These are phyloP conservation scores for Aspergillus texensis DNA, from an alignment of 2,329 filamentous ascomycete genomes.

Conservation along the genomic window DNA sequence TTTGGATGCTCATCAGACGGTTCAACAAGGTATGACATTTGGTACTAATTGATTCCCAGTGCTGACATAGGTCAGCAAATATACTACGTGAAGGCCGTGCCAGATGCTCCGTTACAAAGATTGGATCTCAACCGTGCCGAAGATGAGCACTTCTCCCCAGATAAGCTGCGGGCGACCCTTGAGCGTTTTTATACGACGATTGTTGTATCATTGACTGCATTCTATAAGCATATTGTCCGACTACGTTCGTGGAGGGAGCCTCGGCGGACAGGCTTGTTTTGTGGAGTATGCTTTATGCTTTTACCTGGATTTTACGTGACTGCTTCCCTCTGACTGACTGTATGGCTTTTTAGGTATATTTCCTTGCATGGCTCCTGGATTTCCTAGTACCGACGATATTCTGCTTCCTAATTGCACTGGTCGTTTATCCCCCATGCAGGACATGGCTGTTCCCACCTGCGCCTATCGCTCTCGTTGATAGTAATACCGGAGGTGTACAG, in stretches of 20 bases:
- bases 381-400: constrained; percentile 66
- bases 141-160: constrained; percentile 81
- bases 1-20: constrained; percentile 71
- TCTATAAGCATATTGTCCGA: constrained; percentile 73
- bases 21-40: constrained; percentile 66
- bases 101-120: constrained; percentile 62
- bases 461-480: constrained; percentile 71
- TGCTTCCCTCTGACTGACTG: neutral
- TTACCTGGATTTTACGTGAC: constrained; percentile 48
- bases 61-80: constrained; percentile 55
- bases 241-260: constrained; percentile 79
- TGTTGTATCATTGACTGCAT: constrained; percentile 65
- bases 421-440: constrained; percentile 66
- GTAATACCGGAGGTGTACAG: constrained; percentile 71
- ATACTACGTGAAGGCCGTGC: constrained; percentile 71
- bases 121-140: constrained; percentile 80
- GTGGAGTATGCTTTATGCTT: constrained; percentile 46
- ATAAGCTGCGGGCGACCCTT: constrained; percentile 76
- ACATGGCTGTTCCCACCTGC: constrained; percentile 72
- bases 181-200: constrained; percentile 84
- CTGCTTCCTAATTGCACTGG: constrained; percentile 63
- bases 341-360: constrained; percentile 49
- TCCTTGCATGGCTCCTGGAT: constrained; percentile 71
- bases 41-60: neutral
- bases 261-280: constrained; percentile 58